Evolutionary conservation across 2,329 filamentous ascomycete genomes (phyloP).

Genomic region (Trichoderma gracile): DNA sequence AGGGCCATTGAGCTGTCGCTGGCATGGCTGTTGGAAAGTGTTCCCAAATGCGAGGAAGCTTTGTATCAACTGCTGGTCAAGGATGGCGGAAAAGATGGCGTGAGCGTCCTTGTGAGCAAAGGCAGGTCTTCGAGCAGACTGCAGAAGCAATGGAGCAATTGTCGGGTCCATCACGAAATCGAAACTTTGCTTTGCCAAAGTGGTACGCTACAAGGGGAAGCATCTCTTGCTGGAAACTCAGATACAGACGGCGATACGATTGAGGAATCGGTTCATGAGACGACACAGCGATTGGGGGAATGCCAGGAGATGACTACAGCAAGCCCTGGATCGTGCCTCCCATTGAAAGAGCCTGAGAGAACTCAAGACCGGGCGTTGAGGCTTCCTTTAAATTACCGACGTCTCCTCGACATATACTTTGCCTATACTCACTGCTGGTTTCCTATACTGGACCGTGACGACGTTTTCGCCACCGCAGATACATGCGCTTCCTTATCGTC

Average conservation of each 20-base stretch:
- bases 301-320: background rate
- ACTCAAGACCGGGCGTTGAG: background rate
- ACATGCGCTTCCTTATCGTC: background rate
- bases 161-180: conserved; percentile 9
- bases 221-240: background rate
- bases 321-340: background rate
- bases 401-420: conserved; percentile 14
- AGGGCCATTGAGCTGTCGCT: conserved; percentile 19
- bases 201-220: background rate
- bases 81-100: conserved; percentile 9
- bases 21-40: conserved; percentile 13
- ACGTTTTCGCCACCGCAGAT: background rate
- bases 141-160: conserved; percentile 19
- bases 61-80: conserved; percentile 1
- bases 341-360: background rate
- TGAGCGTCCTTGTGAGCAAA: conserved; percentile 9
- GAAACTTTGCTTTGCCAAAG: conserved; percentile 3
- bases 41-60: background rate
- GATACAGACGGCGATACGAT: background rate
- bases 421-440: conserved; percentile 21
- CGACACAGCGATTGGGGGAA: background rate
- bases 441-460: conserved; percentile 12
- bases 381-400: background rate
- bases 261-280: background rate
- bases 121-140: background rate